phyloP scores from a whole-genome alignment of 495 filamentous ascomycete genomes.

The Chaetomium fimeti region DNA sequence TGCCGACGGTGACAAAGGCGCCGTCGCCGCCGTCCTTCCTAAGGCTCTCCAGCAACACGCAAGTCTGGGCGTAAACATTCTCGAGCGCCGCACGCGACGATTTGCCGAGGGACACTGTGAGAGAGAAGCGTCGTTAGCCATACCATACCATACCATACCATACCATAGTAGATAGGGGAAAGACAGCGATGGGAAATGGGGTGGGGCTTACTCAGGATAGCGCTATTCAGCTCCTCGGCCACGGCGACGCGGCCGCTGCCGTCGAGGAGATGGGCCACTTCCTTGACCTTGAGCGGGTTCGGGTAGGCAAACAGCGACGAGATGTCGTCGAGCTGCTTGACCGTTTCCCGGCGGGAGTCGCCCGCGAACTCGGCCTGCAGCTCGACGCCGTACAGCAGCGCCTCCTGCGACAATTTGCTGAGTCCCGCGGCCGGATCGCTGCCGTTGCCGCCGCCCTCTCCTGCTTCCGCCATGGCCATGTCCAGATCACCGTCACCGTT shows the following conservation, averaged over 20 bases:
- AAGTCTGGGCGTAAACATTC: conserved; percentile 81
- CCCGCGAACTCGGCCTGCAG: conserved; percentile 72
- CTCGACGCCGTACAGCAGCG: conserved; percentile 76
- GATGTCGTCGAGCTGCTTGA: conserved; percentile 75
- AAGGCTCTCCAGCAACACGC: conserved; percentile 77
- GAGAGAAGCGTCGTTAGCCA: not conserved
- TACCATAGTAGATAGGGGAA: not conserved
- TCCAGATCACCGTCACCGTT: conserved; percentile 41
- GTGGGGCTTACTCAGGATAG: conserved; percentile 72
- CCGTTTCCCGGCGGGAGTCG: conserved; percentile 65
- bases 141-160: not conserved
- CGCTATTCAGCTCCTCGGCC: conserved; percentile 92
- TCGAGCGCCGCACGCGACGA: conserved; percentile 85
- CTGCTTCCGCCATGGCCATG: conserved; percentile 41
- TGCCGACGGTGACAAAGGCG: conserved; percentile 82
- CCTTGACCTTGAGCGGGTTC: conserved; percentile 71
- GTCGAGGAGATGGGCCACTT: conserved; percentile 78
- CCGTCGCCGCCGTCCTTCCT: conserved; percentile 80
- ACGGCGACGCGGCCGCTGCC: conserved; percentile 71
- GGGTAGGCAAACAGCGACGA: conserved; percentile 86
- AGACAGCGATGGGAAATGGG: not conserved
- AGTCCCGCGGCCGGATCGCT: conserved; percentile 54
- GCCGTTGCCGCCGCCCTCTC: conserved; percentile 43
- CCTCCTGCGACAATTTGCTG: conserved; percentile 58
- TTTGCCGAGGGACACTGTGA: conserved; percentile 85